These are phyloP conservation scores for Fusarium pseudoanthophilum DNA, from an alignment of 2,329 filamentous ascomycete species.

Conservation along the genomic window DNA sequence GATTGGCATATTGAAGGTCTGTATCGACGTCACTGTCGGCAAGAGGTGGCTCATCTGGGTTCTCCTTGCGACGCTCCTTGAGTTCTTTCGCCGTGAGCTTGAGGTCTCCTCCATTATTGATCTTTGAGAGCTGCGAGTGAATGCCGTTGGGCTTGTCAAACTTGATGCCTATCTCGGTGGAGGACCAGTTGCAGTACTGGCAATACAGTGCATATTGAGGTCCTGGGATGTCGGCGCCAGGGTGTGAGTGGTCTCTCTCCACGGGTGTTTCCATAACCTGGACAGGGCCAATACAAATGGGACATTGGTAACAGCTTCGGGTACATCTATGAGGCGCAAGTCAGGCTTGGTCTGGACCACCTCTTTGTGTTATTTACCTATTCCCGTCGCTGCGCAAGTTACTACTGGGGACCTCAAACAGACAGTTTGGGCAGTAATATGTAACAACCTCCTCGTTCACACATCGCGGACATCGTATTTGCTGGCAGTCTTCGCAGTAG, in stretches of 20 bases:
- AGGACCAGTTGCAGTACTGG: constrained; percentile 93
- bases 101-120: constrained; percentile 70
- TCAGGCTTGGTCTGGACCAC: constrained; percentile 30
- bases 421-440: constrained; percentile 93
- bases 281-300: constrained; percentile 84
- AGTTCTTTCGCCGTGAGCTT: constrained; percentile 63
- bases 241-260: constrained; percentile 53
- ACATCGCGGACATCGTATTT: constrained; percentile 93
- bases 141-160: constrained; percentile 93
- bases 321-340: constrained; percentile 72
- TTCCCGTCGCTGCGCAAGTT: constrained; percentile 94
- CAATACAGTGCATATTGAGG: constrained; percentile 79
- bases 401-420: constrained; percentile 96
- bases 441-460: constrained; percentile 93
- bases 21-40: constrained; percentile 64
- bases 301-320: constrained; percentile 95
- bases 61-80: constrained; percentile 63
- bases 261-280: constrained; percentile 75
- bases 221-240: constrained; percentile 53
- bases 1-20: constrained; percentile 77
- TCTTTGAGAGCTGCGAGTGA: constrained; percentile 78
- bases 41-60: constrained; percentile 51
- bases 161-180: constrained; percentile 86
- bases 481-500: constrained; percentile 97
- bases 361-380: constrained; percentile 66